Evolutionary conservation across 257 asterid genomes (phyloP).

Genomic region (Plantago elongata): DNA sequence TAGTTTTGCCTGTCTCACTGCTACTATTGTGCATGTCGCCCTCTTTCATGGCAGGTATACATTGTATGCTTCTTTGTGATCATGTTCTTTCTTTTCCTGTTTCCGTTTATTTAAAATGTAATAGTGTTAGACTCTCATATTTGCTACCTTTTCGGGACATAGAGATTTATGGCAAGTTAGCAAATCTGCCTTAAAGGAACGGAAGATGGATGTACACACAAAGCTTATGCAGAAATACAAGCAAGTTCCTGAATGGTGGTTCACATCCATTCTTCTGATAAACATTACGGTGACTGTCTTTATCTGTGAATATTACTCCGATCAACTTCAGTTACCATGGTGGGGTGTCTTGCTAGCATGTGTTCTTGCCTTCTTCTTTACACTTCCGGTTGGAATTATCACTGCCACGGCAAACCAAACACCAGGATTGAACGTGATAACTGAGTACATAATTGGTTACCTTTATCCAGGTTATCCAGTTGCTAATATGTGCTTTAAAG

Average conservation of each 20-base stretch:
- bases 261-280: slow-evolving; percentile 48
- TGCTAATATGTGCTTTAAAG: slow-evolving; percentile 97
- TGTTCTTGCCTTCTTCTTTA: slow-evolving; percentile 69
- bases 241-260: slow-evolving; percentile 97
- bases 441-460: slow-evolving; percentile 94
- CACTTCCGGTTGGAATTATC: slow-evolving; percentile 89
- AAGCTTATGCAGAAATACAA: slow-evolving; percentile 81
- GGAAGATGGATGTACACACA: slow-evolving; percentile 74
- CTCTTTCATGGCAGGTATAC: slow-evolving; percentile 93
- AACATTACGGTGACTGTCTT: slow-evolving; percentile 60
- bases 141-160: slow-evolving; percentile 19
- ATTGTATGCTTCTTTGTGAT: slow-evolving; percentile 6
- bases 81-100: background rate
- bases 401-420: slow-evolving; percentile 86
- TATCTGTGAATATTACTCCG: slow-evolving; percentile 55
- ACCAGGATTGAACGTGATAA: slow-evolving; percentile 86
- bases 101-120: background rate
- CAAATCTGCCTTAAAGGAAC: slow-evolving; percentile 72
- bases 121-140: slow-evolving; percentile 15
- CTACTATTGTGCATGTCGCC: slow-evolving; percentile 79
- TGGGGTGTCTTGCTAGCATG: slow-evolving; percentile 96
- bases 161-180: slow-evolving; percentile 82
- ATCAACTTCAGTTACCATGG: slow-evolving; percentile 94
- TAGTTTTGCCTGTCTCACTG: slow-evolving; percentile 92
- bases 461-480: slow-evolving; percentile 98